Evolutionary conservation across 495 filamentous ascomycete genomes (phyloP).

Genomic region (Aspergillus nanangensis): DNA sequence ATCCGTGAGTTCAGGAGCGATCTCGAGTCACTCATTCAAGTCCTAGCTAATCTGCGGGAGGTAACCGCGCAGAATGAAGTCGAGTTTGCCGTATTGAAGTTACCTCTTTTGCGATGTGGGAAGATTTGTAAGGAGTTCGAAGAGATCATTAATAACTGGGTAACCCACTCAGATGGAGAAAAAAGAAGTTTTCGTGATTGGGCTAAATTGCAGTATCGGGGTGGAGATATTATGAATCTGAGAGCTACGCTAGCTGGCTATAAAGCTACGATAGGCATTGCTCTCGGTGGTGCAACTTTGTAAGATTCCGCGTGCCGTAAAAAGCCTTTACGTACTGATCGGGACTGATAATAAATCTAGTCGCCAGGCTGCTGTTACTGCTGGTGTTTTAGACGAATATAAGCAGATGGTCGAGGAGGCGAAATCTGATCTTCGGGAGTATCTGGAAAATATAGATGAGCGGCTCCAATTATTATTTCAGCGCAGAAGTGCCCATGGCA

Average conservation of each 20-base stretch:
- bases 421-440: slow-evolving; percentile 25
- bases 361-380: slow-evolving; percentile 20
- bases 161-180: slow-evolving; percentile 13
- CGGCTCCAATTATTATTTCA: slow-evolving; percentile 17
- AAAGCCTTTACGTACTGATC: too few relatives aligned
- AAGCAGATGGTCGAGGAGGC: slow-evolving; percentile 26
- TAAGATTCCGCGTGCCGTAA: slow-evolving; percentile 8
- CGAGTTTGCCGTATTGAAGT: slow-evolving; percentile 16
- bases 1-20: slow-evolving; percentile 31
- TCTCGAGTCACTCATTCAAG: slow-evolving; percentile 22
- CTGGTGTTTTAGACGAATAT: slow-evolving; percentile 22
- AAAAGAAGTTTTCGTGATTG: slow-evolving; percentile 29
- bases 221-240: slow-evolving; percentile 23
- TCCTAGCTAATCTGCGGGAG: slow-evolving; percentile 10
- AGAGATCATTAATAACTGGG: slow-evolving; percentile 19
- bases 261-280: slow-evolving; percentile 29
- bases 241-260: slow-evolving; percentile 23
- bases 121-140: slow-evolving; percentile 26
- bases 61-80: slow-evolving; percentile 6
- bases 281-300: slow-evolving; percentile 24
- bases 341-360: slow-evolving; percentile 2
- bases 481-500: not conserved
- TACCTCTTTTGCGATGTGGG: slow-evolving; percentile 24
- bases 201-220: slow-evolving; percentile 26
- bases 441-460: slow-evolving; percentile 20